Conservation (phyloP, 257 asterid species). For the Thymus quinquecostatus region DNA sequence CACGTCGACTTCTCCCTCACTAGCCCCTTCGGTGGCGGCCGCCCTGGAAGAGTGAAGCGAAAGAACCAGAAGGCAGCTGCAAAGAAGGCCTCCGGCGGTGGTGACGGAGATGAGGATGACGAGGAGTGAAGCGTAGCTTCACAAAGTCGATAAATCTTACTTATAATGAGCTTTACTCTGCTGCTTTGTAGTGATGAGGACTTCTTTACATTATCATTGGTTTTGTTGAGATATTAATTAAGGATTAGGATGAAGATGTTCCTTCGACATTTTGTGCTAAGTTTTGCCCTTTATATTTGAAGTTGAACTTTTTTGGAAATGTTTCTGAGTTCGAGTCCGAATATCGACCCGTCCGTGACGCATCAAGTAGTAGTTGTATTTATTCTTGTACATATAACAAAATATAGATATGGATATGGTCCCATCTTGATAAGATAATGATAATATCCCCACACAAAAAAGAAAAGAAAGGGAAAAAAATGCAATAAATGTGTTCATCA, state of each 20-base stretch:
- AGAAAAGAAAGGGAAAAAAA: not conserved
- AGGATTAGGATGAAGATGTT: constrained; percentile 15
- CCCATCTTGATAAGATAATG: constrained; percentile 29
- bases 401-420: not conserved
- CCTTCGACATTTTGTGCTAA: not conserved
- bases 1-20: constrained; percentile 63
- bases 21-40: constrained; percentile 67
- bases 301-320: not conserved
- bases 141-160: not conserved
- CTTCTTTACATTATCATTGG: constrained; percentile 18
- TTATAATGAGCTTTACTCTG: not conserved
- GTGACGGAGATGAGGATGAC: constrained; percentile 64
- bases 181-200: constrained; percentile 24
- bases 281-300: not conserved
- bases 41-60: constrained; percentile 62
- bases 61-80: constrained; percentile 60
- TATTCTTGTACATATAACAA: too few species aligned
- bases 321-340: too few species aligned
- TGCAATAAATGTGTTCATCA: constrained; percentile 35
- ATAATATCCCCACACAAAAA: constrained; percentile 13
- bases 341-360: too few species aligned
- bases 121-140: constrained; percentile 37
- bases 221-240: constrained; percentile 23
- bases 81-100: constrained; percentile 68
- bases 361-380: too few species aligned